Percentiles rank a stretch among this genome's conserved stretches.
Evolutionary conservation across 768 basidiomycete species (phyloP).

Genomic region (Amanita brunnescens): DNA sequence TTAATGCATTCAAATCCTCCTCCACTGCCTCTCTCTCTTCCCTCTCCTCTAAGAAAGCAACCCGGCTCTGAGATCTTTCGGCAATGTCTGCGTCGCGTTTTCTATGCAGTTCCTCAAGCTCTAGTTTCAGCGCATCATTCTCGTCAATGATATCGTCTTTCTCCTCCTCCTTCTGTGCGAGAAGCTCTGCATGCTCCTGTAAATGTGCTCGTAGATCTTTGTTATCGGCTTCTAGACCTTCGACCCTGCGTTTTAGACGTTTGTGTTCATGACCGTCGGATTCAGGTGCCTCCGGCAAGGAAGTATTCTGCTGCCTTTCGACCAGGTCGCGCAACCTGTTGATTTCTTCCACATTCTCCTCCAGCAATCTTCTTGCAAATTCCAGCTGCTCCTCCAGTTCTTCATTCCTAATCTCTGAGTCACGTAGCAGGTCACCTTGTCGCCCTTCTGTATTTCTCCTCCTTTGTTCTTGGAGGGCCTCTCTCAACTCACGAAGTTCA

Average conservation of each 20-base stretch:
- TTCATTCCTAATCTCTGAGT: conserved; percentile 50
- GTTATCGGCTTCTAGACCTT: conserved; percentile 55
- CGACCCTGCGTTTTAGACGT: conserved; percentile 39
- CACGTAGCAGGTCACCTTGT: conserved; percentile 45
- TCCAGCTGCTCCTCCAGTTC: conserved; percentile 72
- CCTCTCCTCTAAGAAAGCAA: conserved; percentile 57
- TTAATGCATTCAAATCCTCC: conserved; percentile 61
- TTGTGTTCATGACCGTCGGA: conserved; percentile 31
- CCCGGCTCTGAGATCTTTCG: conserved; percentile 69
- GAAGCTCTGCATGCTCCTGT: conserved; percentile 49
- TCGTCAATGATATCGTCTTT: conserved; percentile 63
- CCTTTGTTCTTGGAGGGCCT: conserved; percentile 28
- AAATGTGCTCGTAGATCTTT: conserved; percentile 49
- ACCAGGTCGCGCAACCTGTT: conserved; percentile 63
- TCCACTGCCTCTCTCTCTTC: conserved; percentile 77
- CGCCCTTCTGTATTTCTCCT: conserved; percentile 27
- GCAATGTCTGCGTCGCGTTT: conserved; percentile 52
- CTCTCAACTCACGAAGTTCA: conserved; percentile 58
- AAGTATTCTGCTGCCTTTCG: conserved; percentile 41
- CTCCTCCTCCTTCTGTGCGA: conserved; percentile 58
- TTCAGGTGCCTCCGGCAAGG: conserved; percentile 24
- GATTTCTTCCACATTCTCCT: conserved; percentile 82
- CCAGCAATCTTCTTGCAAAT: conserved; percentile 54
- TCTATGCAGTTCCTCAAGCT: conserved; percentile 58
- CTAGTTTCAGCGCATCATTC: conserved; percentile 51